Evolutionary conservation across 2,329 filamentous ascomycete species (phyloP).

Genomic region (Phaeoacremonium minimum): DNA sequence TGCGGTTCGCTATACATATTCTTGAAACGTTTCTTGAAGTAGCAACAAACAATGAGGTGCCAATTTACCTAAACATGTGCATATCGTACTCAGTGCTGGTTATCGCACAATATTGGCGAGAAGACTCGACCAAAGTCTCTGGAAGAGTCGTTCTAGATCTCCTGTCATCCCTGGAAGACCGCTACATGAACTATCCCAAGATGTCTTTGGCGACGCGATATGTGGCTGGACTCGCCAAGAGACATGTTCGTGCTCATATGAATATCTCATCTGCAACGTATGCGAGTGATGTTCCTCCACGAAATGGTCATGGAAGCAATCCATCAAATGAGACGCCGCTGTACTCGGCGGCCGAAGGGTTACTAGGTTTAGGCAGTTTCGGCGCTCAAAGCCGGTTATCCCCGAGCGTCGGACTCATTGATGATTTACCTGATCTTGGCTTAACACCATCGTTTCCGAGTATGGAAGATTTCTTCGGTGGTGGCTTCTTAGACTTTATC

Average conservation of each 20-base stretch:
- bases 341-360: constrained; percentile 1
- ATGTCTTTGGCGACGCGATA: neutral
- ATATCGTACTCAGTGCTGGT: constrained; percentile 4
- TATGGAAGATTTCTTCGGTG: constrained; percentile 5
- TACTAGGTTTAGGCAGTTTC: neutral
- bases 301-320: neutral
- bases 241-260: neutral
- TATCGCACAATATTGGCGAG: constrained; percentile 3
- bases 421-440: neutral
- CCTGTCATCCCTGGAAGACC: constrained; percentile 1
- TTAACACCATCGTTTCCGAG: constrained; percentile 3
- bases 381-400: neutral
- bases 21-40: constrained; percentile 4
- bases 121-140: neutral
- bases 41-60: constrained; percentile 1
- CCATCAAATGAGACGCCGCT: neutral
- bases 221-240: constrained; percentile 1
- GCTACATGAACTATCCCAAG: neutral
- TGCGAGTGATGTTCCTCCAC: too few relatives aligned
- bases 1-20: constrained; percentile 2
- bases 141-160: neutral
- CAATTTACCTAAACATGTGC: constrained; percentile 5
- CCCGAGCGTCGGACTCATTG: neutral
- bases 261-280: too few relatives aligned
- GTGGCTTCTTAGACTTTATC: constrained; percentile 4